phyloP scores from a whole-genome alignment of 2,329 filamentous ascomycete species.

The Aspergillus pseudotamarii region DNA sequence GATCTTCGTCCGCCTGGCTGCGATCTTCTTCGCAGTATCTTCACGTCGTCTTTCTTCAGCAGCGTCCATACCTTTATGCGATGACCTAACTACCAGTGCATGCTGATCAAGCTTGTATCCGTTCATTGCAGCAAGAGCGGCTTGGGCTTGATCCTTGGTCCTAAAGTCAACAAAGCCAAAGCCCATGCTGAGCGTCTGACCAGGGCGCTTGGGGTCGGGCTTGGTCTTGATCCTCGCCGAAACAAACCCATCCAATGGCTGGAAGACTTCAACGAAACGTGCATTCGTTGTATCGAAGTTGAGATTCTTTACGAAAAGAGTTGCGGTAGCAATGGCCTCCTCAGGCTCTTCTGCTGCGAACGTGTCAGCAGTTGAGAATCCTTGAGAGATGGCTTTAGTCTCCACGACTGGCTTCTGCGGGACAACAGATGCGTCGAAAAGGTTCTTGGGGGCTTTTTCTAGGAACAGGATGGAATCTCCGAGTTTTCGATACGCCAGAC shows the following conservation, averaged over 20 bases:
- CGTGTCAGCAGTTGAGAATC: constrained; percentile 46
- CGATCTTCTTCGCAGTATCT: constrained; percentile 78
- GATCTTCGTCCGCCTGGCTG: constrained; percentile 81
- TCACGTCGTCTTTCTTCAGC: constrained; percentile 83
- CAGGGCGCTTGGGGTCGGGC: constrained; percentile 85
- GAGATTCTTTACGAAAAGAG: constrained; percentile 89
- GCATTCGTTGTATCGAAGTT: constrained; percentile 86
- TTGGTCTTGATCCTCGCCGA: constrained; percentile 92
- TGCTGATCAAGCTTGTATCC: constrained; percentile 85
- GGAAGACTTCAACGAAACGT: constrained; percentile 75
- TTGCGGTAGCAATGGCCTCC: constrained; percentile 64
- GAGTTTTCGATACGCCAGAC: constrained; percentile 84
- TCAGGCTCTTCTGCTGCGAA: constrained; percentile 45
- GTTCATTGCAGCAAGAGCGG: constrained; percentile 83
- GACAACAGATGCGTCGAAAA: constrained; percentile 60
- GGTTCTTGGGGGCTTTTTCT: constrained; percentile 85
- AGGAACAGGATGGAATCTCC: constrained; percentile 90
- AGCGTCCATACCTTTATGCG: constrained; percentile 83
- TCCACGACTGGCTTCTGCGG: constrained; percentile 33
- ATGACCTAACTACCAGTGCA: constrained; percentile 79
- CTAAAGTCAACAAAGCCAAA: constrained; percentile 94
- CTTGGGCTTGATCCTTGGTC: constrained; percentile 74
- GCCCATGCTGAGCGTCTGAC: constrained; percentile 90
- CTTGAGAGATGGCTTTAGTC: constrained; percentile 39
- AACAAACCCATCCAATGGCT: constrained; percentile 81